Percentiles rank a stretch among this genome's conserved stretches.
Conservation (phyloP, 306 rosid species). For the Citrullus mucosospermus region DNA sequence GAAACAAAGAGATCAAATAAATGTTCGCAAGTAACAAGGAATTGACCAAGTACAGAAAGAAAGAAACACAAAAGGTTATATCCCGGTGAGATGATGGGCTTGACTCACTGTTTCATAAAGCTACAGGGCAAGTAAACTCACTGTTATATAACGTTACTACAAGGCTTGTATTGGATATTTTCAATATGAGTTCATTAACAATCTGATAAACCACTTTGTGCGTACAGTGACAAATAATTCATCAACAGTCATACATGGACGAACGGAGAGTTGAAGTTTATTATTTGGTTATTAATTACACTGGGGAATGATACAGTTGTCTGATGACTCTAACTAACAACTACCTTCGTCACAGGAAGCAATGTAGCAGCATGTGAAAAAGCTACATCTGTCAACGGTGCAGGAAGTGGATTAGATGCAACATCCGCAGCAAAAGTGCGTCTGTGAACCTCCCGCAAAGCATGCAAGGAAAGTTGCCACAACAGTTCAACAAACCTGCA, state of each 20-base stretch:
- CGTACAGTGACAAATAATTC: neutral
- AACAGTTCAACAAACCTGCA: slow-evolving; percentile 94
- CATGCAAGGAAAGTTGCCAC: slow-evolving; percentile 99
- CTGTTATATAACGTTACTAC: neutral
- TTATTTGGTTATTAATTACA: neutral
- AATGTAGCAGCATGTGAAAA: slow-evolving; percentile 97
- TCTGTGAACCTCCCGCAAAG: slow-evolving; percentile 92
- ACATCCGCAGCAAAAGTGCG: slow-evolving; percentile 78
- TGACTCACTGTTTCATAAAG: neutral
- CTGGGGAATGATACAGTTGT: neutral
- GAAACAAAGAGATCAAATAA: slow-evolving; percentile 18
- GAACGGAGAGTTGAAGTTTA: neutral
- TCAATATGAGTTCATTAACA: neutral
- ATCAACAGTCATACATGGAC: neutral
- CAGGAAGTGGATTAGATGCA: slow-evolving; percentile 81
- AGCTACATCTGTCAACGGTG: slow-evolving; percentile 90
- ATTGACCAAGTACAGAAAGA: neutral
- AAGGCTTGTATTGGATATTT: neutral
- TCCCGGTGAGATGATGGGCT: neutral
- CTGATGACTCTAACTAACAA: neutral
- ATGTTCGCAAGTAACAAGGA: neutral
- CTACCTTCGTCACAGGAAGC: slow-evolving; percentile 97
- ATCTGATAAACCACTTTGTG: neutral
- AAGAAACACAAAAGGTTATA: neutral
- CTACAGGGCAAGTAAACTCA: neutral